A percentile compares a stretch with the other conserved stretches of the same genome.
These are phyloP conservation scores for Volutella citrinella DNA, from an alignment of 2,329 filamentous ascomycete species.

Conservation along the genomic window DNA sequence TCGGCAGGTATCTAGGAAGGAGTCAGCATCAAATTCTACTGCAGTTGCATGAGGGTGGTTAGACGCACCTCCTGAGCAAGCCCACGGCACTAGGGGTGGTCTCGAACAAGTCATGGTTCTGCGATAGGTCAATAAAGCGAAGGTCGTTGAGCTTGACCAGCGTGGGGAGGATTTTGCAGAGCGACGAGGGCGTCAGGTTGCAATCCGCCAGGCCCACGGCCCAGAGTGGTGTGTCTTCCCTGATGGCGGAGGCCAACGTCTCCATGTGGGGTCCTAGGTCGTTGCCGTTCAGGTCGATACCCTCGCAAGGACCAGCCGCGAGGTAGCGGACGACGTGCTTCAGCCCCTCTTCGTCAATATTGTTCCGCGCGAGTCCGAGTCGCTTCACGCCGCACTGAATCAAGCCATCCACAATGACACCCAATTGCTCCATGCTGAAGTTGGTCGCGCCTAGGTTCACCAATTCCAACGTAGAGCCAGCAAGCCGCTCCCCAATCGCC, in stretches of 20 bases:
- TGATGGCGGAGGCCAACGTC: slow-evolving; percentile 49
- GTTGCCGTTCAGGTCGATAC: slow-evolving; percentile 86
- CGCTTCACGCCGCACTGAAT: slow-evolving; percentile 73
- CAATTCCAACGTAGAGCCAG: slow-evolving; percentile 73
- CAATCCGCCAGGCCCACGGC: slow-evolving; percentile 85
- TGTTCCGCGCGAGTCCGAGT: slow-evolving; percentile 80
- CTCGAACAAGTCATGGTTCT: slow-evolving; percentile 79
- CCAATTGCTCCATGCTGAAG: slow-evolving; percentile 67
- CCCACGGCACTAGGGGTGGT: slow-evolving; percentile 69
- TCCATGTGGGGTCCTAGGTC: slow-evolving; percentile 59
- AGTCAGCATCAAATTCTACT: slow-evolving; percentile 8
- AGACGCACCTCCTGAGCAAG: slow-evolving; percentile 68
- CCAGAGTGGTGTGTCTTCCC: slow-evolving; percentile 60
- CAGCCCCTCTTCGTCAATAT: slow-evolving; percentile 70
- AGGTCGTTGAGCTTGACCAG: slow-evolving; percentile 69
- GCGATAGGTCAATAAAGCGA: slow-evolving; percentile 87
- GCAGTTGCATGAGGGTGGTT: background rate
- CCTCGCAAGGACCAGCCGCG: slow-evolving; percentile 74
- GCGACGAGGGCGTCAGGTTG: slow-evolving; percentile 68
- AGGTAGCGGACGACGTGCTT: slow-evolving; percentile 76
- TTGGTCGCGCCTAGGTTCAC: slow-evolving; percentile 79
- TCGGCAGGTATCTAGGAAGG: slow-evolving; percentile 66
- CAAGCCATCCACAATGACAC: slow-evolving; percentile 77
- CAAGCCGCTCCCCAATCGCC: slow-evolving; percentile 73
- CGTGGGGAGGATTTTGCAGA: slow-evolving; percentile 73